Base-by-base conservation (phyloP, 306 rosid species). In the Vigna angularis region DNA sequence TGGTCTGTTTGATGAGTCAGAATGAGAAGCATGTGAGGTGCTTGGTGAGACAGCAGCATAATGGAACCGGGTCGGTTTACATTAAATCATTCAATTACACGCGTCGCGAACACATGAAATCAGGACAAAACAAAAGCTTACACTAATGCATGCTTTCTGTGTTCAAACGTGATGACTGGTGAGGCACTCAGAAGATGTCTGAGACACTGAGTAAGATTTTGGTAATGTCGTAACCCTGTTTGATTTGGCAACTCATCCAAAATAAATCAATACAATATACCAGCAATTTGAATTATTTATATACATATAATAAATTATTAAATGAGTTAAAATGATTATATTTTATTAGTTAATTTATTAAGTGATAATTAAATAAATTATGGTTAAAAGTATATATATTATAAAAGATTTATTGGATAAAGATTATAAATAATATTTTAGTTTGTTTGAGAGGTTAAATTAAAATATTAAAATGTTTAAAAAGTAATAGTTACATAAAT, bases 11-110 rank as follows among this genome's bases (percentile, higher is more conserved):
- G 72, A 22, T 32, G 66, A 62, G 74, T 40, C 4, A 28, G 38
- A 59, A 20, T 6, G 1, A 49, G 70, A 20, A 49, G 82, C 70
- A 49, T 59, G 72, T 70, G 63, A 70, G 63, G 42, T 62, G 66
- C 66, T 17, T 72, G 15, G 1, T 22, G 79, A 79, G 24, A 79
- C 67, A 72, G 68, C 78, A 51, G 59, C 79, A 52, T 28, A 20
- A 64, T 72, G 61, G 17, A 32, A 44, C 16, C 32, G 0, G 38
- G 44, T 73, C 62, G 49, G 69, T 55, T 70, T 67, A 44, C 8
- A 32, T 18, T 11, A 17, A 56, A 72, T 61, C 58, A 63, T 17
- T n/a, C 15, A 20, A 55, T 11, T 18, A 81, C 68, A 75, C 77
- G 73, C 20, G 81, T 81, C 52, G 3, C 48, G 1, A 20, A 38